These are phyloP conservation scores for Cicer bijugum DNA, from an alignment of 306 rosid species.

Conservation along the genomic window DNA sequence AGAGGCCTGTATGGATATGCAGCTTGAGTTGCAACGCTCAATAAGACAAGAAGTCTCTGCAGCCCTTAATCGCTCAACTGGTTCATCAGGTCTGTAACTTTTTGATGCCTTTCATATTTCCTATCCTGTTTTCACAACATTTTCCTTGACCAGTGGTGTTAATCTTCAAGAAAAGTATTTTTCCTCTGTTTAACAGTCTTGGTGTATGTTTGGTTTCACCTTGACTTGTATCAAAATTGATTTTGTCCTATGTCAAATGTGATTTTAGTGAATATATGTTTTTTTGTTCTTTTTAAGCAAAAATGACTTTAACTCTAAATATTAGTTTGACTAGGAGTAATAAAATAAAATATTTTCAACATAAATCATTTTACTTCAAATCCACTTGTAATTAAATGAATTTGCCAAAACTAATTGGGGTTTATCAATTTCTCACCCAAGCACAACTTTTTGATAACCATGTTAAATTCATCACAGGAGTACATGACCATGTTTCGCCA, in stretches of 20 bases:
- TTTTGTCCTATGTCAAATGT: neutral
- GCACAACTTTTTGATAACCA: slow-evolving; percentile 1
- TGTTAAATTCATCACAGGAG: slow-evolving; percentile 54
- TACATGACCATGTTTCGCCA: slow-evolving; percentile 50
- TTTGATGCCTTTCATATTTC: neutral
- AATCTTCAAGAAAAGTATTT: slow-evolving; percentile 6
- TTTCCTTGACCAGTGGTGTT: slow-evolving; percentile 16
- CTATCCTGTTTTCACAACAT: neutral
- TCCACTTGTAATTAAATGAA: too few species aligned
- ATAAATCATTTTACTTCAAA: neutral
- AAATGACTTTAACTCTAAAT: neutral
- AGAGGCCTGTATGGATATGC: slow-evolving; percentile 99
- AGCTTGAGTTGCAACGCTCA: slow-evolving; percentile 95
- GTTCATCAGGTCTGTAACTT: slow-evolving; percentile 63
- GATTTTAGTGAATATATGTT: neutral
- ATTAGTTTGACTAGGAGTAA: neutral
- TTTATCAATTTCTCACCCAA: neutral
- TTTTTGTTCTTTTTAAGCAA: neutral
- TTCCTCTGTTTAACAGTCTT: slow-evolving; percentile 15
- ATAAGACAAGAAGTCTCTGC: slow-evolving; percentile 95
- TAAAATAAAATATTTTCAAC: neutral
- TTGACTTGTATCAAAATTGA: neutral
- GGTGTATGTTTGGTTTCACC: neutral
- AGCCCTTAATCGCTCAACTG: slow-evolving; percentile 80
- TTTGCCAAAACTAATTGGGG: neutral